These are phyloP conservation scores for Heterobasidion parviporum DNA, from an alignment of 1,284 basidiomycete genomes.

Conservation along the genomic window DNA sequence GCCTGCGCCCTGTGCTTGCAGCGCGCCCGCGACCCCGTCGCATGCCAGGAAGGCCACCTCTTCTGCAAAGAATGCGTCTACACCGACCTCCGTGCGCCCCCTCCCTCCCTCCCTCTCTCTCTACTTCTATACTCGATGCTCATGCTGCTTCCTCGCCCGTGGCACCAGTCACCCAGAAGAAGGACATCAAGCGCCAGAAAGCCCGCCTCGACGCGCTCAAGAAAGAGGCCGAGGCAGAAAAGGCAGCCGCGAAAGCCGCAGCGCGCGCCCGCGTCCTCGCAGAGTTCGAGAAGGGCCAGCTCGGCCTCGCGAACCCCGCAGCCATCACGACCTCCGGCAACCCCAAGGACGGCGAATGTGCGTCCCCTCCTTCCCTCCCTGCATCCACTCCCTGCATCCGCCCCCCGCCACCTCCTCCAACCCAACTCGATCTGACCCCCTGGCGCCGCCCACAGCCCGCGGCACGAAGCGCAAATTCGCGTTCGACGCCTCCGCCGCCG, in stretches of 20 bases:
- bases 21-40: constrained; percentile 69
- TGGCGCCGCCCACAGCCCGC: constrained; percentile 28
- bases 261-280: constrained; percentile 79
- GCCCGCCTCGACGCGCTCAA: constrained; percentile 64
- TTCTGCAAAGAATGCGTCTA: constrained; percentile 88
- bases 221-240: constrained; percentile 70
- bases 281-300: constrained; percentile 82
- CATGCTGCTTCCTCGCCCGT: background rate
- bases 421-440: background rate
- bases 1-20: constrained; percentile 82
- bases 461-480: constrained; percentile 71
- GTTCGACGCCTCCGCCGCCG: constrained; percentile 65
- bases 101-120: constrained; percentile 1
- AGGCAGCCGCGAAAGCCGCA: constrained; percentile 50
- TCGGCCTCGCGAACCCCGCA: constrained; percentile 45
- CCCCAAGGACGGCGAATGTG: constrained; percentile 22
- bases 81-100: constrained; percentile 57
- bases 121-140: background rate
- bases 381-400: background rate
- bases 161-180: constrained; percentile 72
- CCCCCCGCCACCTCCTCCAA: background rate
- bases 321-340: constrained; percentile 28
- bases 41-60: constrained; percentile 79
- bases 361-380: constrained; percentile 13
- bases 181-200: constrained; percentile 82